Percentiles rank a stretch among this genome's conserved stretches.
Evolutionary conservation across 768 basidiomycete species (phyloP).

Genomic region (Tulasnella calospora): DNA sequence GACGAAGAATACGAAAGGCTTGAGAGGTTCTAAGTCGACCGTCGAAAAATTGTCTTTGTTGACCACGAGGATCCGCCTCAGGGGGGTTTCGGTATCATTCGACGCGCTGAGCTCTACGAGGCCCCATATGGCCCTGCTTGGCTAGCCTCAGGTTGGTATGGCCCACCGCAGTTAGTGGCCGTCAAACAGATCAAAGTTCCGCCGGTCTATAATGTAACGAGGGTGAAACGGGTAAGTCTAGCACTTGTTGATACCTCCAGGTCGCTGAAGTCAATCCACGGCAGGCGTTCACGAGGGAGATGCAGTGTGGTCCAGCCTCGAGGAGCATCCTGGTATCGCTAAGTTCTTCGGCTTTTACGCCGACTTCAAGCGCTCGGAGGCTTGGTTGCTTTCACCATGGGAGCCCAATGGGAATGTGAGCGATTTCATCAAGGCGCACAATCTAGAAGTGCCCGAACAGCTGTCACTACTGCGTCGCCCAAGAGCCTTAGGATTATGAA

Average conservation of each 20-base stretch:
- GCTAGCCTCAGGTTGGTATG: not conserved
- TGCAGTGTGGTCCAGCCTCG: not conserved
- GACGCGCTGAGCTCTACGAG: not conserved
- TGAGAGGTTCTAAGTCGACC: not conserved
- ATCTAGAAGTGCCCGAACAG: not conserved
- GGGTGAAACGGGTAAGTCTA: not conserved
- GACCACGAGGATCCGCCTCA: not conserved
- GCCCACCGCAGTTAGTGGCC: not conserved
- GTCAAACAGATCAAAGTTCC: not conserved
- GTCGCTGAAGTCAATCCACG: not conserved
- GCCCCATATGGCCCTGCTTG: not conserved
- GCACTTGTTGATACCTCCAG: not conserved
- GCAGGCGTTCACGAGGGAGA: not conserved
- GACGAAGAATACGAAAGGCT: not conserved
- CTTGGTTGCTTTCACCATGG: not conserved
- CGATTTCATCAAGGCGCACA: not conserved
- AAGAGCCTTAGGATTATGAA: not conserved
- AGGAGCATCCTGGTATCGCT: not conserved
- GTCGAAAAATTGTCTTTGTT: not conserved
- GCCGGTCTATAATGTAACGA: not conserved
- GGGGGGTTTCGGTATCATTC: not conserved
- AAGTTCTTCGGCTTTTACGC: not conserved
- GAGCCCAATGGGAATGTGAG: not conserved
- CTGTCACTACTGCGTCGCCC: not conserved
- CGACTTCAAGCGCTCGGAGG: not conserved